Evolutionary conservation across 805 yeast species (phyloP).

Genomic region (Hanseniaspora lindneri): DNA sequence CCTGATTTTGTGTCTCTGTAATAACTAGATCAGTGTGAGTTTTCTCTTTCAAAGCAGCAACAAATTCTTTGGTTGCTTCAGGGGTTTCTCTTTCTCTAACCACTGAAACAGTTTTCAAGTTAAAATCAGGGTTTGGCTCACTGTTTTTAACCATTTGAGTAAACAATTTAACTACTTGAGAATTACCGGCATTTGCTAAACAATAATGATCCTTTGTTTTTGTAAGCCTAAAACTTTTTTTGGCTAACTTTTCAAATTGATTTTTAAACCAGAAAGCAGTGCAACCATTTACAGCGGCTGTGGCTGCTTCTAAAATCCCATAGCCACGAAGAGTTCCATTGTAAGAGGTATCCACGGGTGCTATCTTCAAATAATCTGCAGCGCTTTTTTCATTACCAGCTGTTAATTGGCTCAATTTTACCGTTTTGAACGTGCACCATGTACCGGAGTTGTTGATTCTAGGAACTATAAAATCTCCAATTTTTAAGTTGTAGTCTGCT

Average conservation of each 20-base stretch:
- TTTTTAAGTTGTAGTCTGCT: conserved; percentile 29
- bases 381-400: not conserved
- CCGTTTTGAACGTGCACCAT: conserved; percentile 61
- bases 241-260: conserved; percentile 18
- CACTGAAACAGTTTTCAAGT: conserved; percentile 73
- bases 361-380: not conserved
- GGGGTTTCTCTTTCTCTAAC: conserved; percentile 77
- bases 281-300: conserved; percentile 81
- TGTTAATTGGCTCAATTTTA: not conserved
- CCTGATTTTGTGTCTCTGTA: conserved; percentile 72
- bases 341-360: conserved; percentile 39
- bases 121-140: conserved; percentile 29
- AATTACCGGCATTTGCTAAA: conserved; percentile 91
- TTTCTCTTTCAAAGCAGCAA: not conserved
- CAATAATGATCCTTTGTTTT: conserved; percentile 52
- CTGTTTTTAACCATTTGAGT: conserved; percentile 66
- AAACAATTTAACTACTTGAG: conserved; percentile 88
- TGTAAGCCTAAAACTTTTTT: conserved; percentile 35
- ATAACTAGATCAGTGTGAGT: conserved; percentile 39
- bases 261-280: conserved; percentile 85
- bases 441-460: conserved; percentile 71
- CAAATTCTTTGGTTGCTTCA: conserved; percentile 40
- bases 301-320: conserved; percentile 63
- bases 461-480: conserved; percentile 88
- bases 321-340: conserved; percentile 45